phyloP scores from a whole-genome alignment of 139 green algal genomes.

The Dunaliella sp. region DNA sequence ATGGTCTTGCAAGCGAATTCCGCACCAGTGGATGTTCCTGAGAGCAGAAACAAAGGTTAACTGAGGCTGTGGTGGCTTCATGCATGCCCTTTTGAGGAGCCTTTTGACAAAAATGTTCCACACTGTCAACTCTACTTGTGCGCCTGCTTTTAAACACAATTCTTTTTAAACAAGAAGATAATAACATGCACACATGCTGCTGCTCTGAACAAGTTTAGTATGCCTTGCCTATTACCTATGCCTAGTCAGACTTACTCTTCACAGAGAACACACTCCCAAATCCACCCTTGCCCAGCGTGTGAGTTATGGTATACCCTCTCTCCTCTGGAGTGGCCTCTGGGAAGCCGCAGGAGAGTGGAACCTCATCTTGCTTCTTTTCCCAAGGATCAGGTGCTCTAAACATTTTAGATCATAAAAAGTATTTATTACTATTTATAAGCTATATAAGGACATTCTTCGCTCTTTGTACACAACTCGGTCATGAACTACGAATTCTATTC shows the following conservation, averaged over 20 bases:
- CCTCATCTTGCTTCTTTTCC: background rate
- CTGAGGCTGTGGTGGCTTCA: background rate
- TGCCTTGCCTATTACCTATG: background rate
- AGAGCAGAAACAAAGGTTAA: background rate
- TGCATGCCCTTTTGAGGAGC: background rate
- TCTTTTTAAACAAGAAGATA: background rate
- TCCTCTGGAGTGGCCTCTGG: background rate
- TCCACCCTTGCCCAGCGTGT: constrained; percentile 70
- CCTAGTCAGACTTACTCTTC: background rate
- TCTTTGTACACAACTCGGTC: too few relatives aligned
- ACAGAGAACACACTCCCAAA: constrained; percentile 71
- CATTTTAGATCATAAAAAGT: background rate
- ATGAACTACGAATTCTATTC: too few relatives aligned
- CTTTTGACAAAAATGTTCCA: background rate
- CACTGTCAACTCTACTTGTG: background rate
- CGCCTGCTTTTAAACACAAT: background rate
- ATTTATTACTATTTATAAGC: too few relatives aligned
- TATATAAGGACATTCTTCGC: too few relatives aligned
- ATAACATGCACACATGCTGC: background rate
- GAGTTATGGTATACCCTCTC: background rate
- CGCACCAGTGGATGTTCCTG: constrained; percentile 42
- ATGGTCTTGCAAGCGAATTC: constrained; percentile 83
- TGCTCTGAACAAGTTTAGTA: background rate
- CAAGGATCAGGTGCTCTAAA: constrained; percentile 6
- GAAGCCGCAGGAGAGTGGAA: background rate